Percentiles rank a stretch among this genome's conserved stretches.
Evolutionary conservation across 2,329 filamentous ascomycete genomes (phyloP).

Genomic region (Penicillium nordicum): DNA sequence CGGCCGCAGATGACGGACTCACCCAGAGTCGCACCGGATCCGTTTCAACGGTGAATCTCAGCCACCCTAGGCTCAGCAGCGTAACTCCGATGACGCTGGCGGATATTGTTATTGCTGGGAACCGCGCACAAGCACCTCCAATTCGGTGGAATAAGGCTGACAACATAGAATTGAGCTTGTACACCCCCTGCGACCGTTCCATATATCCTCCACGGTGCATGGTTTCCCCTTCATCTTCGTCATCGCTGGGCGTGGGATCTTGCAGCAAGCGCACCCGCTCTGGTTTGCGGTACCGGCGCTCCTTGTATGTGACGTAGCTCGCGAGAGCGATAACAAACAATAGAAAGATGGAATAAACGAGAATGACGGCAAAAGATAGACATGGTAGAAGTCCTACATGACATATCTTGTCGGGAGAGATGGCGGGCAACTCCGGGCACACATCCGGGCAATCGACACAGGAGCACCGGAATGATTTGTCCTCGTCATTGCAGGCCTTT

Average conservation of each 20-base stretch:
- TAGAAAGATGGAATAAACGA: conserved; percentile 76
- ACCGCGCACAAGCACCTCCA: conserved; percentile 75
- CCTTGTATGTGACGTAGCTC: conserved; percentile 72
- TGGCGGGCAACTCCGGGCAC: conserved; percentile 75
- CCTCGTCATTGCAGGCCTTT: conserved; percentile 85
- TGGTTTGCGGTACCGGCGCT: conserved; percentile 68
- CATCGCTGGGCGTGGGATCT: conserved; percentile 77
- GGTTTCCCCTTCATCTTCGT: conserved; percentile 88
- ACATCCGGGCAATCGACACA: conserved; percentile 89
- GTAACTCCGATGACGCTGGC: conserved; percentile 71
- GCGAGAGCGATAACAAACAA: conserved; percentile 64
- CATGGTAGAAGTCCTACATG: conserved; percentile 86
- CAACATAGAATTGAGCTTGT: conserved; percentile 78
- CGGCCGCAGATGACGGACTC: conserved; percentile 85
- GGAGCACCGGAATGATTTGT: conserved; percentile 81
- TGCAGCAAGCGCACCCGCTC: conserved; percentile 84
- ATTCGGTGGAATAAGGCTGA: conserved; percentile 77
- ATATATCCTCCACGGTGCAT: conserved; percentile 72
- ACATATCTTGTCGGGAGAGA: conserved; percentile 69
- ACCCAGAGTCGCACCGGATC: conserved; percentile 94
- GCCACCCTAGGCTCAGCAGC: conserved; percentile 80
- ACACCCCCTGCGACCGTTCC: conserved; percentile 74
- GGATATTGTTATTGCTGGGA: conserved; percentile 78
- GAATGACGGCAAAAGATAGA: conserved; percentile 85
- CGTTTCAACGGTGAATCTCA: conserved; percentile 82